A percentile compares a stretch with the other conserved stretches of the same genome.
These are phyloP conservation scores for Magnusiomyces fungicola DNA, from an alignment of 1,139 yeast genomes.

Conservation along the genomic window DNA sequence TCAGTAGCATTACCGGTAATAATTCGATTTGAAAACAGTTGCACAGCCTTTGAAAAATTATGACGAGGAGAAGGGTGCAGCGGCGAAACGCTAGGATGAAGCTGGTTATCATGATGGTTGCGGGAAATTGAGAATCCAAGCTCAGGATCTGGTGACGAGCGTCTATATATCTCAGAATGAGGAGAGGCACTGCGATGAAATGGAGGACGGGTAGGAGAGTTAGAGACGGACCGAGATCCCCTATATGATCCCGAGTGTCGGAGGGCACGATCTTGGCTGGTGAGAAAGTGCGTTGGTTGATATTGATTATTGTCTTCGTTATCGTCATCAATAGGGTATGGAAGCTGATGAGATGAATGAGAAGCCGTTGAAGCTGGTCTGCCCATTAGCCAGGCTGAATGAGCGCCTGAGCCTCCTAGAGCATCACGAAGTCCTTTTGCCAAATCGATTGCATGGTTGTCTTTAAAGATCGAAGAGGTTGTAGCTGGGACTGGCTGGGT, in stretches of 20 bases:
- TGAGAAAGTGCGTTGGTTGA: not conserved
- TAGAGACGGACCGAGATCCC: not conserved
- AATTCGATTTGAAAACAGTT: slow-evolving; percentile 5
- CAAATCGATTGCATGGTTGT: not conserved
- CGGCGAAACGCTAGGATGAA: not conserved
- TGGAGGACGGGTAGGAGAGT: not conserved
- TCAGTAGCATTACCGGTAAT: slow-evolving; percentile 1
- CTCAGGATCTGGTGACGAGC: not conserved
- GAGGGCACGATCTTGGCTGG: no score
- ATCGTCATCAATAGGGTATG: not conserved
- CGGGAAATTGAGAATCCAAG: not conserved
- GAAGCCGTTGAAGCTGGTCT: not conserved
- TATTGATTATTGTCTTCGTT: not conserved
- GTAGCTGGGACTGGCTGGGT: not conserved
- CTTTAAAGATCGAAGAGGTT: slow-evolving; percentile 1
- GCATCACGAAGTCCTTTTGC: slow-evolving; percentile 1
- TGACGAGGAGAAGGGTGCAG: not conserved
- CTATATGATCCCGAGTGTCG: not conserved
- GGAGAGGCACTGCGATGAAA: not conserved
- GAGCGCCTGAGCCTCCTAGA: not conserved
- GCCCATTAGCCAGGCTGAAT: not conserved
- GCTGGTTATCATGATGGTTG: not conserved
- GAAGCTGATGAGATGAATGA: not conserved
- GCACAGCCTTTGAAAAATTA: not conserved
- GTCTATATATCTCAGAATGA: not conserved